Percentiles rank a stretch among this genome's conserved stretches.
Evolutionary conservation across 768 basidiomycete genomes (phyloP).

Genomic region (Rhizopogon vesiculosus): DNA sequence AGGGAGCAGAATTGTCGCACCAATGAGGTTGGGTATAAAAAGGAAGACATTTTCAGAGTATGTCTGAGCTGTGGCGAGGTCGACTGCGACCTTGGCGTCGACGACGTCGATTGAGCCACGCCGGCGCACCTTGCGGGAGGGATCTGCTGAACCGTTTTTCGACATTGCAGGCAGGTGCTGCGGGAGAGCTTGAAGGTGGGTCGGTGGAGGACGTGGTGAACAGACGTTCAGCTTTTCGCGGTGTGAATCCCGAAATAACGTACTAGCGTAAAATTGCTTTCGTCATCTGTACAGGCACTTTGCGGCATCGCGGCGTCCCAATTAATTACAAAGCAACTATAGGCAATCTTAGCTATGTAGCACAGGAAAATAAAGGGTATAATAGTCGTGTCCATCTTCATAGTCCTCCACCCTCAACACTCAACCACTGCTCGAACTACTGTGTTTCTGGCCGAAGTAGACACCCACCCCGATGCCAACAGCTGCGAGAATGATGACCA

Average conservation of each 20-base stretch:
- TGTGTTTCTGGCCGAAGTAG: conserved; percentile 16
- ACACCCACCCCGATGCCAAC: conserved; percentile 25
- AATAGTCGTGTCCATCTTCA: not conserved
- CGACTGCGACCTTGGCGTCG: conserved; percentile 82
- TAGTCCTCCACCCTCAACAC: no score
- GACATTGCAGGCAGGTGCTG: not conserved
- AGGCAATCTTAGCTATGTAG: not conserved
- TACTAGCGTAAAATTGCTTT: not conserved
- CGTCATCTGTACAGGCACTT: not conserved
- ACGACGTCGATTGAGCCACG: conserved; percentile 62
- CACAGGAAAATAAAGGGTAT: not conserved
- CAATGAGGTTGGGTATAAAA: conserved; percentile 96
- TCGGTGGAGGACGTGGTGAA: not conserved
- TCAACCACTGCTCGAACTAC: conserved; percentile 1
- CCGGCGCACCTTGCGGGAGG: conserved; percentile 32
- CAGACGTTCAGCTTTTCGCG: not conserved
- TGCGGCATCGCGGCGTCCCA: not conserved
- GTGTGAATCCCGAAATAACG: not conserved
- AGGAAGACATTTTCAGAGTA: conserved; percentile 97
- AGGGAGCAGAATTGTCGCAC: conserved; percentile 35
- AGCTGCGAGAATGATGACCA: conserved; percentile 54
- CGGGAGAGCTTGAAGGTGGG: not conserved
- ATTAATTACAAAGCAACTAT: not conserved
- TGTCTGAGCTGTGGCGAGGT: conserved; percentile 79
- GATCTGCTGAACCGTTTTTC: conserved; percentile 24